These are phyloP conservation scores for Paramecium sonneborni DNA, from an alignment of 73 alveolate species.

Conservation along the genomic window DNA sequence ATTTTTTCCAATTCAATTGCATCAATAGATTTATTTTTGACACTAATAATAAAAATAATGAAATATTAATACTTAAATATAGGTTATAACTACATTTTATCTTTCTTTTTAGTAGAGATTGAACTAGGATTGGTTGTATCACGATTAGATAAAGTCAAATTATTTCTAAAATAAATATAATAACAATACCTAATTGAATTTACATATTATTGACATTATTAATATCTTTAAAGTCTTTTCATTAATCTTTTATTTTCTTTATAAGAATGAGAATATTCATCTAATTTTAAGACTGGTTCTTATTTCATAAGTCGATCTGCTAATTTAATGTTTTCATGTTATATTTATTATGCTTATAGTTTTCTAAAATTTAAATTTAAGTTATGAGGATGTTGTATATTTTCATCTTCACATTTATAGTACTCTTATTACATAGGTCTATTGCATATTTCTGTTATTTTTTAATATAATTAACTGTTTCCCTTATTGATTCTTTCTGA, in stretches of 20 bases:
- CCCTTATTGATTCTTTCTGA: constrained; percentile 14
- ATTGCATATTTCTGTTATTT: constrained; percentile 20
- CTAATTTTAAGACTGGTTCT: constrained; percentile 44
- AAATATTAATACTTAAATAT: not conserved
- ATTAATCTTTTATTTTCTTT: not conserved
- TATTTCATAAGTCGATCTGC: constrained; percentile 29
- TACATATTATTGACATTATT: constrained; percentile 13
- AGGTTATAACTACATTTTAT: not conserved
- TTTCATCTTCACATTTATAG: constrained; percentile 47
- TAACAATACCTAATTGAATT: not conserved
- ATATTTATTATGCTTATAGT: not conserved
- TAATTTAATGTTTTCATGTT: constrained; percentile 28
- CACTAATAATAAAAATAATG: not conserved
- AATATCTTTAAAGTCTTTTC: not conserved
- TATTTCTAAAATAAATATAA: not conserved
- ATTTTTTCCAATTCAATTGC: not conserved
- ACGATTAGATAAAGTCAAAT: not conserved
- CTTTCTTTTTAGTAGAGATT: not conserved
- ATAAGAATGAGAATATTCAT: not conserved
- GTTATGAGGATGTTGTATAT: constrained; percentile 16
- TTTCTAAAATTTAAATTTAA: constrained; percentile 24
- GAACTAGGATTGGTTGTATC: not conserved
- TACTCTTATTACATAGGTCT: constrained; percentile 22
- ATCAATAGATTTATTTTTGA: not conserved
- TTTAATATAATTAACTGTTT: constrained; percentile 8